Percentiles rank a stretch among this genome's conserved stretches.
Conservation (phyloP, 176 grass and related monocot species). For the Leersia perrieri region DNA sequence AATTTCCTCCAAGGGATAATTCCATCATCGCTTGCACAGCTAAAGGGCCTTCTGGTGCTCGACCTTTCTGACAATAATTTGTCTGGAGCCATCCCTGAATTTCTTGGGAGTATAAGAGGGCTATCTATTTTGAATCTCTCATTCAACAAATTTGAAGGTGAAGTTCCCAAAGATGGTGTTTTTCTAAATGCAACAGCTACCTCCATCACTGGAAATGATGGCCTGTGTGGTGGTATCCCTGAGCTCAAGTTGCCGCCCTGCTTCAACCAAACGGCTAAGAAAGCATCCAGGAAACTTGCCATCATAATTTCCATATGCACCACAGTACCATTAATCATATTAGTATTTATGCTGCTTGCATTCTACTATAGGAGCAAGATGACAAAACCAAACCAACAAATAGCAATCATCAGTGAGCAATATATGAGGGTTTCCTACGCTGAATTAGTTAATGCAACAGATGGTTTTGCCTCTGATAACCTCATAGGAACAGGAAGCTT, state of each 20-base stretch:
- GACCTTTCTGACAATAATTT: conserved; percentile 42
- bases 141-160: conserved; percentile 54
- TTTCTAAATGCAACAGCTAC: conserved; percentile 36
- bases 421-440: conserved; percentile 17
- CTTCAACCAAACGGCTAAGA: neutral
- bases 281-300: neutral
- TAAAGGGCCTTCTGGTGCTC: conserved; percentile 29
- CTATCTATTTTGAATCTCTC: conserved; percentile 42
- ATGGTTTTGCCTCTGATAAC: conserved; percentile 5
- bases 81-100: conserved; percentile 29
- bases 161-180: conserved; percentile 37
- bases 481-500: neutral
- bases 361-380: neutral
- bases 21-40: conserved; percentile 10
- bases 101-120: conserved; percentile 20
- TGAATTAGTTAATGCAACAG: conserved; percentile 10
- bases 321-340: neutral
- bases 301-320: neutral
- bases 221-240: conserved; percentile 32
- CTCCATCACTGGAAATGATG: conserved; percentile 4
- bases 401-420: neutral
- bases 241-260: conserved; percentile 19
- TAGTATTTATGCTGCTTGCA: neutral
- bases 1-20: conserved; percentile 43
- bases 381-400: neutral